A percentile compares a stretch with the other conserved stretches of the same genome.
Evolutionary conservation across 1,139 yeast genomes (phyloP).

Genomic region (Protomyces pachydermus): DNA sequence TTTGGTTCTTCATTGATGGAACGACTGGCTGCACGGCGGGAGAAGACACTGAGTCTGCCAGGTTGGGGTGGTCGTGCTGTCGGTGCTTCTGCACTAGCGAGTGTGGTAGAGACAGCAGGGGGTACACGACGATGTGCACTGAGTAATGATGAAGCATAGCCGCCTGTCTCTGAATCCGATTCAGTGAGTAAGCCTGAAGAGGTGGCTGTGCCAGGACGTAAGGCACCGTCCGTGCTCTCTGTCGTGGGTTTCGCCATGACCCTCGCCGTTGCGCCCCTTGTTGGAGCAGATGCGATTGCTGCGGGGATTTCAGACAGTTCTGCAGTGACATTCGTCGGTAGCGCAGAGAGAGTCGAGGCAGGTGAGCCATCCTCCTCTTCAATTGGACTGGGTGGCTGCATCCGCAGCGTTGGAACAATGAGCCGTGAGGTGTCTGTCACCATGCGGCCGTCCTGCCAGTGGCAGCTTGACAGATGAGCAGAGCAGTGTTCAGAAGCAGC

Average conservation of each 20-base stretch:
- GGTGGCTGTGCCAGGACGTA: neutral
- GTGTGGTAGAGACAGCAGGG: neutral
- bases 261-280: neutral
- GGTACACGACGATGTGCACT: neutral
- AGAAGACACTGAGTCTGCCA: slow-evolving; percentile 22
- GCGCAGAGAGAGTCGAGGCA: neutral
- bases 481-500: too few relatives aligned
- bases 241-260: neutral
- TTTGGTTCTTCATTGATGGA: slow-evolving; percentile 7
- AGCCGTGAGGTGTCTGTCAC: neutral
- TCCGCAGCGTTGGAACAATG: slow-evolving; percentile 9
- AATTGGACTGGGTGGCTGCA: slow-evolving; percentile 17
- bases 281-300: neutral
- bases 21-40: slow-evolving; percentile 20
- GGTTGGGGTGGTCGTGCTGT: neutral
- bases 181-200: neutral
- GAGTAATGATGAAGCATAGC: neutral
- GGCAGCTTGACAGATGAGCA: too few relatives aligned
- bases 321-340: neutral
- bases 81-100: neutral
- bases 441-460: neutral
- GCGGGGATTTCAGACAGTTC: neutral
- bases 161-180: slow-evolving; percentile 1
- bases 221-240: neutral
- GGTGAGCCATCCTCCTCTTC: neutral